A percentile compares a stretch with the other conserved stretches of the same genome.
phyloP scores from a whole-genome alignment of 495 filamentous ascomycete genomes.

The Oleoguttula mirabilis region DNA sequence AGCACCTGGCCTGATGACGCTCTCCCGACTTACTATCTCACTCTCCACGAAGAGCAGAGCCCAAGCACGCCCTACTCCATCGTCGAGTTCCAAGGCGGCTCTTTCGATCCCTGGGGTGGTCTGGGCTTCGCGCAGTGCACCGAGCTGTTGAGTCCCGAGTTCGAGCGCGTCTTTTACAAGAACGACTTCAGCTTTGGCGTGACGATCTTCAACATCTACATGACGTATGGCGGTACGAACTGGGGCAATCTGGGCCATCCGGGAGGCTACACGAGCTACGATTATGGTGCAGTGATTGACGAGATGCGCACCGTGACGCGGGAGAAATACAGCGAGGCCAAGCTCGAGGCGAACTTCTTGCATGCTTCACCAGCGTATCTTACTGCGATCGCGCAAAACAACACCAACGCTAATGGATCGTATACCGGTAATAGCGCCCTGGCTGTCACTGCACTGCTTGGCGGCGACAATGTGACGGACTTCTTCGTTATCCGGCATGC shows the following conservation, averaged over 20 bases:
- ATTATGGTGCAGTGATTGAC: slow-evolving; percentile 56
- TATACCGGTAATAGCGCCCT: slow-evolving; percentile 41
- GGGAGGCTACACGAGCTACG: slow-evolving; percentile 57
- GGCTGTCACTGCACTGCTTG: slow-evolving; percentile 47
- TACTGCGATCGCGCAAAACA: slow-evolving; percentile 36
- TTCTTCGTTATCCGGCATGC: slow-evolving; percentile 12
- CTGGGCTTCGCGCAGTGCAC: slow-evolving; percentile 53
- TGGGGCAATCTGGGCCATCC: slow-evolving; percentile 73
- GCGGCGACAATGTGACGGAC: slow-evolving; percentile 14
- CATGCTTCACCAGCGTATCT: slow-evolving; percentile 57
- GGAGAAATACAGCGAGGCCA: slow-evolving; percentile 72
- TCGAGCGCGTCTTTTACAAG: slow-evolving; percentile 71
- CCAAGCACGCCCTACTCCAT: slow-evolving; percentile 57
- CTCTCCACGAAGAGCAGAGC: slow-evolving; percentile 43
- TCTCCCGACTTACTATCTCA: slow-evolving; percentile 30
- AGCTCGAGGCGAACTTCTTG: slow-evolving; percentile 60
- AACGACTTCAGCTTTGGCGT: slow-evolving; percentile 56
- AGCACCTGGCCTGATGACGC: slow-evolving; percentile 31
- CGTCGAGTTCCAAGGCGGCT: slow-evolving; percentile 63
- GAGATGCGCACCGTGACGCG: slow-evolving; percentile 55
- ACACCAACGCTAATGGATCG: slow-evolving; percentile 27
- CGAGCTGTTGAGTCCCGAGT: slow-evolving; percentile 52
- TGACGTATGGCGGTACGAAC: slow-evolving; percentile 61
- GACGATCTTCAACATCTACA: slow-evolving; percentile 54
- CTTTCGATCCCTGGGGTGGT: slow-evolving; percentile 57